phyloP scores from a whole-genome alignment of 306 rosid species.

The Luffa acutangula region DNA sequence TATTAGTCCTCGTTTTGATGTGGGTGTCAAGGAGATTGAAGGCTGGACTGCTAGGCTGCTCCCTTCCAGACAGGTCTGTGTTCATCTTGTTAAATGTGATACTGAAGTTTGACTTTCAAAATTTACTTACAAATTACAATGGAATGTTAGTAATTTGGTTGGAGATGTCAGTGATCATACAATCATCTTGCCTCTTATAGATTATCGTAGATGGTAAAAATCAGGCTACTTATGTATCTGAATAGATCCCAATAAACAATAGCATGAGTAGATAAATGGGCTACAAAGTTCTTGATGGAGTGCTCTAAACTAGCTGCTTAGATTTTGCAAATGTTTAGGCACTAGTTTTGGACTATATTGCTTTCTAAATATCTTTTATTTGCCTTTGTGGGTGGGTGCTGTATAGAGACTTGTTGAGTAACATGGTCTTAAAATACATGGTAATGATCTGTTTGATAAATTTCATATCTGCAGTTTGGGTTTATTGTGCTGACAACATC shows the following conservation, averaged over 20 bases:
- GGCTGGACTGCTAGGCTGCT: slow-evolving; percentile 18
- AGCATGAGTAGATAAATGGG: background rate
- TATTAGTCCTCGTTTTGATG: slow-evolving; percentile 16
- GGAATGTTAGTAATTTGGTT: background rate
- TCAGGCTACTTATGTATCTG: background rate
- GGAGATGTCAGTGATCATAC: background rate
- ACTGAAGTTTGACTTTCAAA: background rate
- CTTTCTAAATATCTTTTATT: background rate
- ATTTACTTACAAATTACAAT: background rate
- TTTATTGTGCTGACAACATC: slow-evolving; percentile 14
- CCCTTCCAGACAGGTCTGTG: slow-evolving; percentile 11
- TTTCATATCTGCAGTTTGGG: slow-evolving; percentile 8
- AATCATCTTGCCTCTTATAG: background rate
- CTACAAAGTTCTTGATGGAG: background rate
- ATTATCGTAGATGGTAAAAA: background rate
- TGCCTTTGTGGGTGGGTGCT: background rate
- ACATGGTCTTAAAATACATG: background rate
- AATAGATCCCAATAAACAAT: background rate
- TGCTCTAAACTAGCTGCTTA: background rate
- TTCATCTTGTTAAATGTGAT: background rate
- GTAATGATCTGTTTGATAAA: background rate
- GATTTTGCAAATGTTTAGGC: background rate
- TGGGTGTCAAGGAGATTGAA: slow-evolving; percentile 14
- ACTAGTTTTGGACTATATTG: background rate
- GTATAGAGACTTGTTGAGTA: background rate